Conservation (phyloP, 83 land plant species). For the Larix sibirica region DNA sequence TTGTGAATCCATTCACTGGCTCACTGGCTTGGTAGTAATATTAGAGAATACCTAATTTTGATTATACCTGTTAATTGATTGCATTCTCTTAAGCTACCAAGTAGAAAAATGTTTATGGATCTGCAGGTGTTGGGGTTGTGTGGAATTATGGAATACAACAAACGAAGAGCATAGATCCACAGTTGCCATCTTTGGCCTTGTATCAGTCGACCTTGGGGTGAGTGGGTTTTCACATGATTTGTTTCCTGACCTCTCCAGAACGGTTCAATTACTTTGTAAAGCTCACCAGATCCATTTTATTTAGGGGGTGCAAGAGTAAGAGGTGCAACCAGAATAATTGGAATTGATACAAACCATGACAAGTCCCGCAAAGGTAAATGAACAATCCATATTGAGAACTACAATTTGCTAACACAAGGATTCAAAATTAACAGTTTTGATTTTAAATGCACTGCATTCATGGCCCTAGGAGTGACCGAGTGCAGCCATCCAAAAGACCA, state of each 20-base stretch:
- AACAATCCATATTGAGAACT: no score
- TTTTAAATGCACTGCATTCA: background rate
- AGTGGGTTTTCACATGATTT: no score
- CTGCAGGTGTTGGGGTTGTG: background rate
- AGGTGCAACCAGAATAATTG: constrained; percentile 61
- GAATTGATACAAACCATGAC: constrained; percentile 43
- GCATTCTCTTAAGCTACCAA: no score
- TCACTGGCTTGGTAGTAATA: no score
- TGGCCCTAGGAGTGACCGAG: constrained; percentile 61
- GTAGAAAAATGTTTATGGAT: background rate
- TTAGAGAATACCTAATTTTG: no score
- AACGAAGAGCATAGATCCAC: background rate
- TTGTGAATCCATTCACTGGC: no score
- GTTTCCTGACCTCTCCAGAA: background rate
- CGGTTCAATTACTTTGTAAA: constrained; percentile 22
- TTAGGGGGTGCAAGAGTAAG: constrained; percentile 57
- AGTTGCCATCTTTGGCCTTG: background rate
- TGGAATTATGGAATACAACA: background rate
- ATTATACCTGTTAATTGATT: no score
- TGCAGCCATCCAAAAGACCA: constrained; percentile 49
- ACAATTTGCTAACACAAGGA: no score
- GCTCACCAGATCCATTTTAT: no score
- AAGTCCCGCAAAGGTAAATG: constrained; percentile 41
- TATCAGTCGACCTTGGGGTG: no score
- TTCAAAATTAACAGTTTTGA: no score